phyloP scores from a whole-genome alignment of 805 yeast species.

The Pichia thaimueangensis region DNA sequence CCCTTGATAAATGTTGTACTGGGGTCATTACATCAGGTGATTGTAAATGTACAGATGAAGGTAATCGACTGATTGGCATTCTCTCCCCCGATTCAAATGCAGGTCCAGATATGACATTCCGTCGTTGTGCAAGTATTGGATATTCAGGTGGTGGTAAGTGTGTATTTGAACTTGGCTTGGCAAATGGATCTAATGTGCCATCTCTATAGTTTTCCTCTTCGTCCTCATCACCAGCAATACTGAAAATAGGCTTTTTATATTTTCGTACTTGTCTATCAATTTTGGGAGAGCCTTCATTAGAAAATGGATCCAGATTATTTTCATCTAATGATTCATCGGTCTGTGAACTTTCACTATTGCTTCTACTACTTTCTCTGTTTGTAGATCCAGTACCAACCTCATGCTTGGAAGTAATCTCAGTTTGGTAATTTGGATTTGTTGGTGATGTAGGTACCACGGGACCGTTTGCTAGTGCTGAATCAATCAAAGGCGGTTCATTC shows the following conservation, averaged over 20 bases:
- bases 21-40: conserved; percentile 48
- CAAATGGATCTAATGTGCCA: conserved; percentile 5
- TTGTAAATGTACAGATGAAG: conserved; percentile 3
- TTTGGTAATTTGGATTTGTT: neutral
- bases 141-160: neutral
- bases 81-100: conserved; percentile 17
- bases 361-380: neutral
- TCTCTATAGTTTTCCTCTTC: conserved; percentile 5
- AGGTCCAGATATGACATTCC: conserved; percentile 17
- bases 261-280: neutral
- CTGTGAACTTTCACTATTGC: neutral
- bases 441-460: no score
- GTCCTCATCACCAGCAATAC: conserved; percentile 25
- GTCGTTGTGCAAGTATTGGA: neutral
- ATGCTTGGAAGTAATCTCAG: neutral
- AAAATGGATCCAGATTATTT: neutral
- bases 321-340: neutral
- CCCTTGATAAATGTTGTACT: conserved; percentile 53
- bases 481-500: no score
- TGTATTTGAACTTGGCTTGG: neutral
- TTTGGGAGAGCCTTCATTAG: neutral
- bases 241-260: conserved; percentile 25
- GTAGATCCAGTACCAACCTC: neutral
- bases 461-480: neutral
- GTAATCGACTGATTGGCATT: conserved; percentile 5